Evolutionary conservation across 2,329 filamentous ascomycete species (phyloP).

Genomic region (Neofusicoccum sp.): DNA sequence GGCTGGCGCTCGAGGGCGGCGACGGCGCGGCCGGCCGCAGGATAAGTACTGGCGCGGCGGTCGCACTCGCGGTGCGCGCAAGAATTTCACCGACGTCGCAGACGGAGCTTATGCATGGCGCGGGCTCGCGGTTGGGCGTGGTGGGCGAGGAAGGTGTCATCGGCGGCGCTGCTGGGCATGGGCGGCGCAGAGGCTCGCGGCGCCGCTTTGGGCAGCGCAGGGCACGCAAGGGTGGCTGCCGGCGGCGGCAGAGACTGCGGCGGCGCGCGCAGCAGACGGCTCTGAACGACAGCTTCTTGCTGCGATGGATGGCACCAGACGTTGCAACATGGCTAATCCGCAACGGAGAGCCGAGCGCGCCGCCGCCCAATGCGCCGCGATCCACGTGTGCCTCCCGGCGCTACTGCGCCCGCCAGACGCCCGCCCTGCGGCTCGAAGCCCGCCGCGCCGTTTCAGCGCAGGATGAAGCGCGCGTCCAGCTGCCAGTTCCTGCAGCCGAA

Average conservation of each 20-base stretch:
- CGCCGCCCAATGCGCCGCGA: neutral
- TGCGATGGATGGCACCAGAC: constrained; percentile 15
- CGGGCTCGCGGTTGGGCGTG: constrained; percentile 19
- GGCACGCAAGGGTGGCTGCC: constrained; percentile 14
- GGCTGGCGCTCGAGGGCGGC: too few relatives aligned
- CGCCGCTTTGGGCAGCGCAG: neutral
- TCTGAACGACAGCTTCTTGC: constrained; percentile 8
- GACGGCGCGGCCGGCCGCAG: too few relatives aligned
- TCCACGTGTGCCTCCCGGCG: constrained; percentile 15
- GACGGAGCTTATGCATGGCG: constrained; percentile 35
- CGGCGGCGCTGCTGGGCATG: constrained; percentile 26
- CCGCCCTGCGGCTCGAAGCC: constrained; percentile 12
- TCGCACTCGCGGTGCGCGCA: neutral
- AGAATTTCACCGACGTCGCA: constrained; percentile 36
- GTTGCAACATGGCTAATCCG: constrained; percentile 18
- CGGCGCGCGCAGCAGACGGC: neutral
- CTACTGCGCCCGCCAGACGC: constrained; percentile 8
- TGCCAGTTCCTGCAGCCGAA: neutral
- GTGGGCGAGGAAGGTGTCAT: constrained; percentile 38
- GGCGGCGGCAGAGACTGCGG: constrained; percentile 5
- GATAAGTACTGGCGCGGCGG: too few relatives aligned
- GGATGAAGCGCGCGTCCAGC: neutral
- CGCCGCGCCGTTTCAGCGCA: constrained; percentile 6
- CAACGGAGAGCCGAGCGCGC: constrained; percentile 13
- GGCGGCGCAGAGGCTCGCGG: neutral